Evolutionary conservation across 805 yeast species (phyloP), one percentile per base, ranked within the genome.

Genomic region (Wickerhamiella sergipiensis): DNA sequence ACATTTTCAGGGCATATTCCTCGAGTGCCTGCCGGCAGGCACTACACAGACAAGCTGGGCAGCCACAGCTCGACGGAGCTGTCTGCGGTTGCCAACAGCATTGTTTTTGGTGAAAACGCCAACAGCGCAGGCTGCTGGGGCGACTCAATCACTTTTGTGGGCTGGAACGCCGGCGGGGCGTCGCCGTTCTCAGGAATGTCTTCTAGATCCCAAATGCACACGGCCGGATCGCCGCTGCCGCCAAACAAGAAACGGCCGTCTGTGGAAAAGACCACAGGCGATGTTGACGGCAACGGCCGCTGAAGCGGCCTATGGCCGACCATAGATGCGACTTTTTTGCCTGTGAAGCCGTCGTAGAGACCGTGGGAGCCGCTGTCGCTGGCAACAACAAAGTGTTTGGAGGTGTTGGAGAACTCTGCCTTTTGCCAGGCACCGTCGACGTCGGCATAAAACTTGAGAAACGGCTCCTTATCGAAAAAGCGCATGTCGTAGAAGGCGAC

Each of bases 321-420:
- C n/a, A 82, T 65, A 19, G 64, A 64, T 24, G 76, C 68, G 53
- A 74, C 59, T 5, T 72, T 61, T 10, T 71, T 65, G 18, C 92
- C 92, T 58, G 71, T 73, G 55, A 80, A 81, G 0, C 95, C 81
- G 60, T 88, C 94, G 29, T 81, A 61, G 1, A 88, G 66, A 49
- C 80, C 69, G 61, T 83, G 88, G 43, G 67, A 65, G 19, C 74
- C 73, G 26, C 74, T 74, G 5, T 80, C 75, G 2, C 81, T 72
- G 4, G 78, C 75, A 2, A 87, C 64, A 8, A 85, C 66, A 7
- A 89, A 55, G 53, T 71, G 69, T 58, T 80, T 81, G 23, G 89
- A 89, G 61, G 80, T 81, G 60, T 85, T 85, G 12, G 94, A 79
- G 63, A 88, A 85, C 64, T 86, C 94, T 21, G 85, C 54, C 57